A percentile compares a stretch with the other conserved stretches of the same genome.
These are phyloP conservation scores for Arachis hypogaea DNA, from an alignment of 306 rosid species.

Conservation along the genomic window DNA sequence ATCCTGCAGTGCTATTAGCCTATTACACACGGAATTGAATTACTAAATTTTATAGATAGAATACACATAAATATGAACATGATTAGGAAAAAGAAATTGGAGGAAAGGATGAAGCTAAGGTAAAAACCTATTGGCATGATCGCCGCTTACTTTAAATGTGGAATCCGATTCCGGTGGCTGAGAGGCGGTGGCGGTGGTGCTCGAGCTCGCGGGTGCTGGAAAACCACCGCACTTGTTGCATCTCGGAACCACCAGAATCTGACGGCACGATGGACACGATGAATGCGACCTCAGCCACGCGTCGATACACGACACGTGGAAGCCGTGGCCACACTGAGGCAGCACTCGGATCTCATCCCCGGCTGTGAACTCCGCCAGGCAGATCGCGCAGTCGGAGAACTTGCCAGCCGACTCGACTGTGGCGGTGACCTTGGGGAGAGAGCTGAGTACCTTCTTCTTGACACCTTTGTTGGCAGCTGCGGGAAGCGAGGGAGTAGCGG, in stretches of 20 bases:
- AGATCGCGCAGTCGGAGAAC: conserved; percentile 77
- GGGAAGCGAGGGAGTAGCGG: conserved; percentile 27
- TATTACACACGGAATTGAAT: neutral
- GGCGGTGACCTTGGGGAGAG: conserved; percentile 73
- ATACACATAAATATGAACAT: conserved; percentile 21
- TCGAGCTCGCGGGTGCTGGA: conserved; percentile 48
- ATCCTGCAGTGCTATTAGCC: neutral
- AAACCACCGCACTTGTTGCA: conserved; percentile 79
- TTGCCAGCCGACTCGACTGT: conserved; percentile 52
- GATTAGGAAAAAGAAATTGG: neutral
- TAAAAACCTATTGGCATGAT: conserved; percentile 55
- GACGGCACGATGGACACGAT: conserved; percentile 83
- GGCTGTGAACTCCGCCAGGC: conserved; percentile 60
- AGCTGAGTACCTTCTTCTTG: conserved; percentile 69
- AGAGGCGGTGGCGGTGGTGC: conserved; percentile 35
- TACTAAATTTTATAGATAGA: neutral
- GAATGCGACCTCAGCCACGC: conserved; percentile 87
- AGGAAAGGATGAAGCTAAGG: conserved; percentile 39
- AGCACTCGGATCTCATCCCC: conserved; percentile 79
- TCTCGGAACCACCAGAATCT: conserved; percentile 56
- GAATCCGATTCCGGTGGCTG: conserved; percentile 41
- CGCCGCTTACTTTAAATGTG: conserved; percentile 54
- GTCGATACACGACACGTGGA: conserved; percentile 77
- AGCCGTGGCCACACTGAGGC: conserved; percentile 81
- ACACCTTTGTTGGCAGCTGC: conserved; percentile 69